These are phyloP conservation scores for Podospora appendiculata DNA, from an alignment of 495 filamentous ascomycete species.

Conservation along the genomic window DNA sequence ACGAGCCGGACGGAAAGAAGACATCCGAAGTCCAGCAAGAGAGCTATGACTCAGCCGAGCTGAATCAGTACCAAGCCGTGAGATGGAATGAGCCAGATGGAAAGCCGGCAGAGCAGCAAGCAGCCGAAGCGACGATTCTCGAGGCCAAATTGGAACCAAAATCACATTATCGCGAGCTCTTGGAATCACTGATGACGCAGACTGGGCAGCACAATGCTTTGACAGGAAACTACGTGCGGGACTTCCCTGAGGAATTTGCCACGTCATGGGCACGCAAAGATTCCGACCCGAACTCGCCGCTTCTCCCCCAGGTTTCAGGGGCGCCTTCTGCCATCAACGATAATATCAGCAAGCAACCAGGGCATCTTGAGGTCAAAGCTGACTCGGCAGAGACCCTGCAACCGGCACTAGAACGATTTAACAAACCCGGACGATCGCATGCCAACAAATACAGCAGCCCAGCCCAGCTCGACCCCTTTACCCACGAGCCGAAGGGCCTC, in stretches of 20 bases:
- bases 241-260: slow-evolving; percentile 40
- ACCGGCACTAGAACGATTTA: slow-evolving; percentile 26
- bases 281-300: slow-evolving; percentile 3
- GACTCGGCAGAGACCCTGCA: slow-evolving; percentile 17
- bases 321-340: too few relatives aligned
- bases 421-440: not conserved
- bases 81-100: slow-evolving; percentile 14
- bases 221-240: slow-evolving; percentile 35
- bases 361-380: not conserved
- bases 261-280: slow-evolving; percentile 21
- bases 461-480: slow-evolving; percentile 22
- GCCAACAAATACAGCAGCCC: not conserved
- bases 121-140: slow-evolving; percentile 1
- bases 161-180: slow-evolving; percentile 12
- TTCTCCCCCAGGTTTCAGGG: slow-evolving; percentile 2
- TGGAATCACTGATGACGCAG: slow-evolving; percentile 16
- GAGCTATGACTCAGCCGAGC: slow-evolving; percentile 3
- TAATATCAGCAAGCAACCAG: too few relatives aligned
- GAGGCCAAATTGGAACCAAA: slow-evolving; percentile 1
- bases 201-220: slow-evolving; percentile 9
- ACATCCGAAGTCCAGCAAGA: not conserved
- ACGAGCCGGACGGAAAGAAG: slow-evolving; percentile 8
- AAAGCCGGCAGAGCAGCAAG: not conserved
- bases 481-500: slow-evolving; percentile 27
- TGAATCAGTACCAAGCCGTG: slow-evolving; percentile 4